Percentiles rank a stretch among this genome's conserved stretches.
Conservation (phyloP, 345 rosid species). For the Pistacia atlantica region DNA sequence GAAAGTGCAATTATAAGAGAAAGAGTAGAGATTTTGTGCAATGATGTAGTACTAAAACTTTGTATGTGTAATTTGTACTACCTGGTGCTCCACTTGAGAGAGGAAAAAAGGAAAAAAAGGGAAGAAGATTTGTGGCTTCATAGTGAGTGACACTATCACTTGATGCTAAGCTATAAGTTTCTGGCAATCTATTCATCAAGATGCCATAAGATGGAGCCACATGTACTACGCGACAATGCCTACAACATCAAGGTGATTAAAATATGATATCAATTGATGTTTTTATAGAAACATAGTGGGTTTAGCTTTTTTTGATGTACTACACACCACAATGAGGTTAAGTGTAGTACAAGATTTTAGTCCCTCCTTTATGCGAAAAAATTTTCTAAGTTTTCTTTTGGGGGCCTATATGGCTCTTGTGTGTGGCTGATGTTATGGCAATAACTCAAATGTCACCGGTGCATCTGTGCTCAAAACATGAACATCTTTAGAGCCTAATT, state of each 20-base stretch:
- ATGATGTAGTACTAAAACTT: neutral
- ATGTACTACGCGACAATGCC: no score
- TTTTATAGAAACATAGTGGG: neutral
- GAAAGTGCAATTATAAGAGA: neutral
- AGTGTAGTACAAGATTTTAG: neutral
- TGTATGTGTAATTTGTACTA: neutral
- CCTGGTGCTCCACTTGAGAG: neutral
- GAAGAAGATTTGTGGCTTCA: no score
- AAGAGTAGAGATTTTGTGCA: neutral
- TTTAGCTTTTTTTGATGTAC: neutral
- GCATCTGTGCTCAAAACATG: neutral
- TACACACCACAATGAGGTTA: neutral
- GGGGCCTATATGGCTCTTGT: neutral
- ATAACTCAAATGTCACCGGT: no score
- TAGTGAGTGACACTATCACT: no score
- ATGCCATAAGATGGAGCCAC: no score
- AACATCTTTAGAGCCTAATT: neutral
- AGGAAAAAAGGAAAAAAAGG: no score
- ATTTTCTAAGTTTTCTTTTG: neutral
- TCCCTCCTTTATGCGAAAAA: neutral
- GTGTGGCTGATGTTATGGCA: neutral
- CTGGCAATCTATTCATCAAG: no score
- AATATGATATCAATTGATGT: neutral
- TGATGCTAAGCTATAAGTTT: no score
- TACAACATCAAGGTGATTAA: no score